Base-by-base conservation (phyloP, 345 rosid species). In the Pistacia atlantica region DNA sequence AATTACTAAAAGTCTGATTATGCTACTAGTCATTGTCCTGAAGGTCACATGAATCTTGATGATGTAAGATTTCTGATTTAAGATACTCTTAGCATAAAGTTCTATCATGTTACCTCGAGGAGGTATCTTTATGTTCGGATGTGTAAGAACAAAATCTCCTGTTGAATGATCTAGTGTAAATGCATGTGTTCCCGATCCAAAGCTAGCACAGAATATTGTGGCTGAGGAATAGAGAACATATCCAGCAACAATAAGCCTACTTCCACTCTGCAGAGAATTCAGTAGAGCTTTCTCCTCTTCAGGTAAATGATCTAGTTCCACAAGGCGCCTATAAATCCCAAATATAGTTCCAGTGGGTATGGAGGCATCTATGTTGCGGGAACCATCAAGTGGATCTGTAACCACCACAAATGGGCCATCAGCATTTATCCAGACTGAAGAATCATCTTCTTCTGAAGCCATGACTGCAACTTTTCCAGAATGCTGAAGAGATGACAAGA, bases 361-460 rank as follows among this genome's bases (percentile, higher is more conserved):
- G 22, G 97, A 92, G 49, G 97, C 97, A 79, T 92, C 98, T 0
- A 95, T 95, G 59, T 95, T 95, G 22, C 94, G 87, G 70, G 97
- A 95, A 60, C 98, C 97, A 80, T 95, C 98, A 51, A 95, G 90
- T 69, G 98, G 98, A 87, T 95, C 98, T 25, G 89, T 86, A 72
- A 92, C 97, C 77, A 91, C 97, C 67, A 87, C 97, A 85, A 89
- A 95, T 42, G 89, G 87, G 61, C 92, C 97, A 57, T 89, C 84
- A 45, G 88, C 90, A 75, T 85, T 82, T 35, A 95, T 86, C 97
- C 97, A 95, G 70, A 84, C 72, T 17, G 97, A 94, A 71, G 71
- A 75, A 83, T 92, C 95, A 70, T 89, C 87, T 88, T 95, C 98
- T 82, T 91, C 97, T 8, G 98, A 95, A 76, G 98, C 98, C 98